Base-by-base conservation (phyloP, 768 basidiomycete species). In the Lactarius vividus region DNA sequence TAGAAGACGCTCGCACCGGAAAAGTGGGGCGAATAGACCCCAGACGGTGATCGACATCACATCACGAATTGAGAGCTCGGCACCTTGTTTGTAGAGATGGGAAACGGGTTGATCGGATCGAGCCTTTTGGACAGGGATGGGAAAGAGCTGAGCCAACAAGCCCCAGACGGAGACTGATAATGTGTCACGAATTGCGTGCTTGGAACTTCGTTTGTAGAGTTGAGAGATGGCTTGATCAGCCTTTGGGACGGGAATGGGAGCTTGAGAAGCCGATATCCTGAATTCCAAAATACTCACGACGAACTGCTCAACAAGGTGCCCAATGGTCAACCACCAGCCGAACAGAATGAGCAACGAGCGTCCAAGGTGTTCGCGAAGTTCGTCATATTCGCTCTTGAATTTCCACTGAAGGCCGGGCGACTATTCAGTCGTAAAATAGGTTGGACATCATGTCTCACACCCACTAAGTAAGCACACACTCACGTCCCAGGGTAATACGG, bases 331-430 rank as follows among this genome's bases (percentile, higher is more conserved):
- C 26, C 28, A 23, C 65, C 65, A 66, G 28, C 57, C 52, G 9
- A 44, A 3, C 23, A 67, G 3, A 15, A 67, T 67, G 57, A 67
- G 2, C 5, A 39, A 54, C 7, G 52, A 26, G 20, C 20, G 57
- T n/a, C 39, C 61, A 20, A 63, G 16, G 37, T 59, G 66, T 29
- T 46, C 66, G 40, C 61, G 49, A 37, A 67, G 66, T 13, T 67
- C 66, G 20, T 54, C 52, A 39, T 59, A 67, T 8, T 67, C 61
- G 20, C 33, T 63, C 57, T 42, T 59, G 42, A 67, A 46, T 44
- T 66, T 66, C 65, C 57, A 59, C 18, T 46, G 52, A 23, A 67
- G 57, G 40, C 23, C 42, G 42, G 54, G 10, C 4, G 53, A 23
- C 66, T 67, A 16, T 20, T 49, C 33, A 16, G n/a, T 18, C 31